Evolutionary conservation across 345 rosid genomes (phyloP), one percentile per base, ranked within the genome.

Genomic region (Adansonia digitata): DNA sequence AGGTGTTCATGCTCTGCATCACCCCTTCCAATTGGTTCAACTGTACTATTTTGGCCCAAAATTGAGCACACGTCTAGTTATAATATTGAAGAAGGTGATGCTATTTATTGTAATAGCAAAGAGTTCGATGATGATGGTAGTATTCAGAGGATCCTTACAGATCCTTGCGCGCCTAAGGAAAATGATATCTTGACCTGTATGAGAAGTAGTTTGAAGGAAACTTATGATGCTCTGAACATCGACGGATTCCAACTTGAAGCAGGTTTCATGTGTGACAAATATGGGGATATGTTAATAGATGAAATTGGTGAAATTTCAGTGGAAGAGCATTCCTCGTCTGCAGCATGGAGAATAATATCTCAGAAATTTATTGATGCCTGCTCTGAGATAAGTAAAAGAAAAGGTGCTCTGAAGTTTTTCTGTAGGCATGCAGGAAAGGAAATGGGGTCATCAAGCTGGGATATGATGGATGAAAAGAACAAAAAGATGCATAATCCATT

Each of bases 311-410:
- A 88, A 77, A 86, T 95, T 82, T 82, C 83, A 61, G 96, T 84
- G 69, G 97, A 91, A 88, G 97, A 84, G 59, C 78, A 71, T 75
- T 93, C 98, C n/a, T 72, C 85, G 51, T 83, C 82, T 75, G 86
- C 81, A 68, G 98, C 97, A 72, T 95, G 99, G 99, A 88, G 81
- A 84, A 77, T 69, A 66, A 69, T 90, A 85, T 81, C 93, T 69
- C 81, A 84, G 73, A 90, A 88, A 82, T 76, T 95, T 62, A 73
- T 88, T 52, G 88, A 88, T 77, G 86, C 85, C 69, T 95, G 80
- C 73, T 83, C 82, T 74, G 82, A 82, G 59, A 78, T 83, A 37
- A 65, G 76, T 80, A 84, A 79, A 73, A 76, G 75, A 63, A 84
- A 77, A 77, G 89, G 88, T 72, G 31, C 69, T 43, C 18, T 88